Conservation (phyloP, 495 filamentous ascomycete genomes). For the Aspergillus cavernicola region DNA sequence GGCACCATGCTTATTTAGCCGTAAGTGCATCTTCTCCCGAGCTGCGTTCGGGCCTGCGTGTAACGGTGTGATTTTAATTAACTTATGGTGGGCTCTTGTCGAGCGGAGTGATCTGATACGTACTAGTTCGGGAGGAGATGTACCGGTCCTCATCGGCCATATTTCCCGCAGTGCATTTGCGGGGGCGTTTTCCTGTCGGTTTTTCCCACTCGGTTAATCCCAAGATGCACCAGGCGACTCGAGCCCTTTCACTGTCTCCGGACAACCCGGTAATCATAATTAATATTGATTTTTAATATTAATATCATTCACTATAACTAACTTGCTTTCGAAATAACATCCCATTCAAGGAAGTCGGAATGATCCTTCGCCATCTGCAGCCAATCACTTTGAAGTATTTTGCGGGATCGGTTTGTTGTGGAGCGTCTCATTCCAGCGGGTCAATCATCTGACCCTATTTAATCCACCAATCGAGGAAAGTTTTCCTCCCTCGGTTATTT, state of each 20-base stretch:
- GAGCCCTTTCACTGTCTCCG: too few species aligned
- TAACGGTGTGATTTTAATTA: constrained; percentile 14
- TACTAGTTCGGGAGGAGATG: constrained; percentile 17
- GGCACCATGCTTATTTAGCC: constrained; percentile 17
- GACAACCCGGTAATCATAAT: too few species aligned
- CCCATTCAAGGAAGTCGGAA: background rate
- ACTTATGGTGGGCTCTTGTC: constrained; percentile 20
- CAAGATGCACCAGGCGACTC: background rate
- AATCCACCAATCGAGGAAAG: constrained; percentile 7
- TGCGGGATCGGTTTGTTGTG: background rate
- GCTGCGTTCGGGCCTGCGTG: constrained; percentile 2
- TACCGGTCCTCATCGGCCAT: constrained; percentile 6
- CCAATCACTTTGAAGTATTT: constrained; percentile 3
- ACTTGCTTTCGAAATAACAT: background rate
- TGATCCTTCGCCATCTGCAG: constrained; percentile 2
- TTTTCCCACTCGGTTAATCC: constrained; percentile 12
- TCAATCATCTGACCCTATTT: constrained; percentile 5
- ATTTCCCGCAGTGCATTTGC: constrained; percentile 11
- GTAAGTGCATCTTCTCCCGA: constrained; percentile 9
- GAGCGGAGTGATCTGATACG: background rate
- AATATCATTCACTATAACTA: background rate
- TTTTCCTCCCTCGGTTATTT: constrained; percentile 10
- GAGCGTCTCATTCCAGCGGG: background rate
- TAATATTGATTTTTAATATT: too few species aligned
- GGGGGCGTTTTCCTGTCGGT: constrained; percentile 7